Conservation (phyloP, 192 early-diverging fungal genomes). For the Coemansia sp. region DNA sequence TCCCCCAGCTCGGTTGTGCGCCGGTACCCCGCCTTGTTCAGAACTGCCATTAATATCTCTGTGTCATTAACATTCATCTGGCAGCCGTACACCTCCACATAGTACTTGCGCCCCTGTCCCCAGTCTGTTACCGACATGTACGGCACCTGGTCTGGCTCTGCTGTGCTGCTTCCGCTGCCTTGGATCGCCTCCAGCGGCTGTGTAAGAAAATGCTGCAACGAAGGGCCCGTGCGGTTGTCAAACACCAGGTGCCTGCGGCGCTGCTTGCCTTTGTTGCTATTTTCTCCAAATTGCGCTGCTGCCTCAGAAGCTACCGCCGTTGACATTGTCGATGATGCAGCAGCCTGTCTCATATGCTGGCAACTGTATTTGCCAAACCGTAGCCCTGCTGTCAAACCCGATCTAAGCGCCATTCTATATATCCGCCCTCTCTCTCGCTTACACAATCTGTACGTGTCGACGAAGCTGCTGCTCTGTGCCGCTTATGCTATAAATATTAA, state of each 20-base stretch:
- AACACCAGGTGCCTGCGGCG: constrained; percentile 39
- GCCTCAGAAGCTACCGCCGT: not conserved
- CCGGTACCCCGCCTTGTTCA: constrained; percentile 66
- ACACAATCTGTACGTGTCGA: not conserved
- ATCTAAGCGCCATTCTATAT: not conserved
- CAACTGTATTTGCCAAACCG: not conserved
- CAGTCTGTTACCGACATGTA: constrained; percentile 51
- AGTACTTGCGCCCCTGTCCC: constrained; percentile 65
- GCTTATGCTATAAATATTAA: not conserved
- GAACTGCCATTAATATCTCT: constrained; percentile 72
- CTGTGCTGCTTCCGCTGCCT: not conserved
- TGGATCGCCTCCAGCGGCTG: constrained; percentile 20
- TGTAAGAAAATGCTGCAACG: constrained; percentile 51
- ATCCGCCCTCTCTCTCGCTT: not conserved
- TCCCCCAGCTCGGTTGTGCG: constrained; percentile 57
- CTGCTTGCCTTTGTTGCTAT: not conserved
- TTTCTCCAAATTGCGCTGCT: not conserved
- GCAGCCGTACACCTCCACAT: constrained; percentile 78
- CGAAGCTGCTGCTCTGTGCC: not conserved
- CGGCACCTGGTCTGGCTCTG: constrained; percentile 35
- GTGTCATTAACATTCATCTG: constrained; percentile 84
- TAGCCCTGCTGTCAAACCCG: not conserved
- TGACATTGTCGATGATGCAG: not conserved
- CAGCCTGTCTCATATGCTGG: not conserved
- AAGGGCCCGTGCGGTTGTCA: constrained; percentile 48